phyloP scores from a whole-genome alignment of 768 basidiomycete genomes.

The Termitomyces sp. region DNA sequence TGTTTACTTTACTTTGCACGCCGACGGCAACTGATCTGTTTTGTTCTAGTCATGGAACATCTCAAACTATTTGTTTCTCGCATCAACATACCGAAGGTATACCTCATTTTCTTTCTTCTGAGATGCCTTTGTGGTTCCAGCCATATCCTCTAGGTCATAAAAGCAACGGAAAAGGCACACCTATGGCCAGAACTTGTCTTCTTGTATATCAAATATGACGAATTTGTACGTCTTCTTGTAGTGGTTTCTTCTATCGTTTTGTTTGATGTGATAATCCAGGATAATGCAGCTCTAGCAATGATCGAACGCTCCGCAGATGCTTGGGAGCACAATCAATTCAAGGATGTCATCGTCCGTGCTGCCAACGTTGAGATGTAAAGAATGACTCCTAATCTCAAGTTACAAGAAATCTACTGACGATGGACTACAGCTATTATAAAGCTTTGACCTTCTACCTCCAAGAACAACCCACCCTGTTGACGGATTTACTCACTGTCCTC shows the following conservation, averaged over 20 bases:
- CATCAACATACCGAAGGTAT: slow-evolving; percentile 95
- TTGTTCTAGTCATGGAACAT: slow-evolving; percentile 88
- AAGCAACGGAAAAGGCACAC: slow-evolving; percentile 93
- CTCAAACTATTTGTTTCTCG: slow-evolving; percentile 93
- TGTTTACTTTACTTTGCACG: slow-evolving; percentile 26
- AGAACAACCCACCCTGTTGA: slow-evolving; percentile 90
- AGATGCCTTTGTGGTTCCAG: not conserved
- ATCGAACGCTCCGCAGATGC: slow-evolving; percentile 98
- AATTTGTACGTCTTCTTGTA: slow-evolving; percentile 57
- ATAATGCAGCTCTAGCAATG: slow-evolving; percentile 98
- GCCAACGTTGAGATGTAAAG: slow-evolving; percentile 96
- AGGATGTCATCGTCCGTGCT: slow-evolving; percentile 93
- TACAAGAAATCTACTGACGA: slow-evolving; percentile 7
- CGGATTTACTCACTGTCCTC: slow-evolving; percentile 88
- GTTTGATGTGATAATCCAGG: slow-evolving; percentile 38
- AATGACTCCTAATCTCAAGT: not conserved
- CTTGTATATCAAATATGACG: slow-evolving; percentile 98
- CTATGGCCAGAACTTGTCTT: slow-evolving; percentile 99
- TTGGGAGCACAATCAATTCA: slow-evolving; percentile 99
- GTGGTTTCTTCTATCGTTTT: not conserved
- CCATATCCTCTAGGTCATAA: slow-evolving; percentile 65
- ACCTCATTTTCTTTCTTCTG: not conserved
- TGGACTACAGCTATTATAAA: slow-evolving; percentile 78
- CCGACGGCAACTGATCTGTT: slow-evolving; percentile 1
- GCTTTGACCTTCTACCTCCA: slow-evolving; percentile 91